These are phyloP conservation scores for Xylaria sp. DNA, from an alignment of 2,329 filamentous ascomycete genomes.

Conservation along the genomic window DNA sequence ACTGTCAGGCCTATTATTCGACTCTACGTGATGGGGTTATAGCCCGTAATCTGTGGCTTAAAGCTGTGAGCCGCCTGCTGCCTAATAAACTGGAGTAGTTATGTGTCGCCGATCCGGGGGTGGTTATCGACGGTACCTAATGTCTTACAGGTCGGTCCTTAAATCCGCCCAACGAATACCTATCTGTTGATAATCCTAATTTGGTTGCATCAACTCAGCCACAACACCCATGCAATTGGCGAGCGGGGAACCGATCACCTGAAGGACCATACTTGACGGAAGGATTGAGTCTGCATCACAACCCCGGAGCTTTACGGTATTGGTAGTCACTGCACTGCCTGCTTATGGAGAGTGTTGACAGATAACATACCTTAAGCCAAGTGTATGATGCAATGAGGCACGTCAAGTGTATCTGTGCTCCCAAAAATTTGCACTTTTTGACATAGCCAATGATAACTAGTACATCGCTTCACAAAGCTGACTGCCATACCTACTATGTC, in stretches of 20 bases:
- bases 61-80: slow-evolving; percentile 24
- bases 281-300: slow-evolving; percentile 13
- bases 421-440: not conserved
- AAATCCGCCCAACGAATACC: slow-evolving; percentile 21
- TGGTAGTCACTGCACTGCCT: slow-evolving; percentile 6
- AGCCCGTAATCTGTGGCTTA: slow-evolving; percentile 25
- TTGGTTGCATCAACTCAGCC: slow-evolving; percentile 28
- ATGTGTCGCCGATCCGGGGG: slow-evolving; percentile 18
- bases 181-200: slow-evolving; percentile 3
- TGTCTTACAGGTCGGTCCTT: slow-evolving; percentile 22
- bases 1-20: not conserved
- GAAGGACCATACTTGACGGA: slow-evolving; percentile 2
- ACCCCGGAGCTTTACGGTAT: slow-evolving; percentile 2
- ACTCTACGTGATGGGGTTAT: not conserved
- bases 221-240: slow-evolving; percentile 7
- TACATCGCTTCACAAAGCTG: not conserved
- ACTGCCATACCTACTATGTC: not conserved
- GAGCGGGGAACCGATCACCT: not conserved
- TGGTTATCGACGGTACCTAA: slow-evolving; percentile 1
- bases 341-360: not conserved
- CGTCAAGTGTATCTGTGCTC: not conserved
- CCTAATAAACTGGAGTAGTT: slow-evolving; percentile 27
- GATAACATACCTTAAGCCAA: not conserved
- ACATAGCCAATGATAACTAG: not conserved
- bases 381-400: not conserved